Base-by-base conservation (phyloP, 1,284 basidiomycete genomes). In the Irpex sp. region DNA sequence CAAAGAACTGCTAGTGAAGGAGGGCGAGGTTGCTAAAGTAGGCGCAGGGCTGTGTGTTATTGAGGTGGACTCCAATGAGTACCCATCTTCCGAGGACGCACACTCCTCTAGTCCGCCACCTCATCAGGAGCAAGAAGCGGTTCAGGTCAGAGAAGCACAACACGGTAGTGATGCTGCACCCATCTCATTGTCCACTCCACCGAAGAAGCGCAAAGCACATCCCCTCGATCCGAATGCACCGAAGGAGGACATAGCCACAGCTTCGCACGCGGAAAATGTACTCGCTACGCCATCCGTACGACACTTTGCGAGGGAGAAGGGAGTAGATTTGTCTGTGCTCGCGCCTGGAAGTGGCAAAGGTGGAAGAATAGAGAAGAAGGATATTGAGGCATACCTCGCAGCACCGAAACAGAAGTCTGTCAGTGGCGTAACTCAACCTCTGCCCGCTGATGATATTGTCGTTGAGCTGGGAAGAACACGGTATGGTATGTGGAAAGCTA, bases 1-100 rank as follows among this genome's bases (percentile, higher is more conserved):
- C 63, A 90, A 87, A 71, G 86, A 92, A 69, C 82, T 98, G 18
- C 87, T 95, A 5, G 94, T 96, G 27, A 86, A 92, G 73, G 94
- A 94, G 74, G 97, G 97, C 20, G 90, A 96, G 76, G 89, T 97
- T 13, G 94, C 96, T 49, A 96, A 96, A 79, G 97, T 98, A 18
- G 97, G 97, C 27, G 85, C 89, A 64, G 91, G 92, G 6, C 84
- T 99, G 1, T 98, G 97, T 81, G 82, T 92, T 32, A 97, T 98
- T 68, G 92, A 97, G 76, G 91, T 93, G 20, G 93, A 94, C 13
- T 91, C 91, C 38, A 91, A 91, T 49, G 82, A 58, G 71, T 70
- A 20, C 62, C 69, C 15, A 2, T 49, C 70, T 9, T 70, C 74
- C 59, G 71, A 74, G 42, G 67, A 68, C 66, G 54, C 64, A 13